Base-by-base conservation (phyloP, 148 eudicot genomes). In the Simmondsia chinensis region DNA sequence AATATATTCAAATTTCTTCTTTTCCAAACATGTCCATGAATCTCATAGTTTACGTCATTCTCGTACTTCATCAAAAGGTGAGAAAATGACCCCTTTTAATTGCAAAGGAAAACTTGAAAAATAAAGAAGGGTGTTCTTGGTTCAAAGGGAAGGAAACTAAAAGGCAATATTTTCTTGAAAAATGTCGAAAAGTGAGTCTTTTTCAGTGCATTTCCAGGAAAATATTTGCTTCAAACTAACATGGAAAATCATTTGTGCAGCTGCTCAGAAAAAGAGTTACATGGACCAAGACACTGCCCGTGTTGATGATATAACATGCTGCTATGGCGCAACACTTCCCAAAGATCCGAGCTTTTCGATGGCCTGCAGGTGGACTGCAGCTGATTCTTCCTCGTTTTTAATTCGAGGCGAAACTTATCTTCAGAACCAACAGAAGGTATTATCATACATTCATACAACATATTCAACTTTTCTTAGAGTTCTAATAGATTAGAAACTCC, bases 361-460 rank as follows among this genome's bases (percentile, higher is more conserved):
- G 63, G 74, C 76, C 15, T 73, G 76, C 70, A 75, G 71, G 43
- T 83, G 87, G 80, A 47, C 76, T 21, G 50, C 64, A 34, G 65
- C 73, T 6, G 83, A 79, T 51, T 83, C 87, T 48, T 67, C 81
- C 12, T 18, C 71, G 2, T 83, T 70, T 61, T 59, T 73, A 10
- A 70, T 83, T 28, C 83, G 94, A 17, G 87, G 87, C 34, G 49
- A 64, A 7, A 73, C 18, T 43, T 83, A 79, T 66, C 53, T 76
- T 23, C 36, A 36, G 33, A 76, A 83, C 37, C 62, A 48, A 12
- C 58, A 53, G 22, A 83, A 83, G 94, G 94, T 83, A 17, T 17
- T 29, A n/a, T n/a, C n/a, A n/a, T n/a, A 25, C 46, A 20, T 10
- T 1, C 9, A n/a, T 29, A 18, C 31, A 12, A 3, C 7, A 3